Base-by-base conservation (phyloP, 768 basidiomycete genomes). In the Mycena amicta region DNA sequence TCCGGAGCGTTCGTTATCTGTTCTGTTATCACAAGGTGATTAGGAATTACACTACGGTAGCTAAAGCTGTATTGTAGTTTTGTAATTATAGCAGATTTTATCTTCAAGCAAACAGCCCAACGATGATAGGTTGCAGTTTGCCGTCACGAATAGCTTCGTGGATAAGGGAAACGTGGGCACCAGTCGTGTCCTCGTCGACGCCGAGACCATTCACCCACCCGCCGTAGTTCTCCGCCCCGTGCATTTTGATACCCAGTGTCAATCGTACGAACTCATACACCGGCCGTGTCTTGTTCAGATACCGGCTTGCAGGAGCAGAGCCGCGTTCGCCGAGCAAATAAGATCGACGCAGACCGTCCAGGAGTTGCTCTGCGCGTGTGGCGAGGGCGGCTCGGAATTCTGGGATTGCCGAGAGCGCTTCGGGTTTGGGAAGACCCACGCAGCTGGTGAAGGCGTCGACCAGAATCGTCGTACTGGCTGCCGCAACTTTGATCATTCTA, bases 241-340 rank as follows among this genome's bases (percentile, higher is more conserved):
- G 85, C 89, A 92, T 93, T 63, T 77, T 76, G 59, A 93, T 83
- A n/a, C 89, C 90, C 27, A 94, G 75, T 6, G 79, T 81, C 22
- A 82, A 58, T 30, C 93, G 80, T 4, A 95, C 83, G 61, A 86
- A 95, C 69, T 90, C 86, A 71, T 95, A 95, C 23, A 94, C 70
- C 4, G 83, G 75, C 12, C 84, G 80, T 3, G 91, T 92, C 68
- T 82, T 83, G 67, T 84, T 85, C 57, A 95, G 79, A 71, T 78
- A 85, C 11, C 67, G 66, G 60, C 85, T 83, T 2, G 93, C 92
- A 1, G 92, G 92, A 5, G 89, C 80, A 8, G 75, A 67, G 3
- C 89, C 90, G 13, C 80, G 77, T 41, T 68, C 76, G 28, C 87
- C 88, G 25, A 78, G 78, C 6, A 90, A 76, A 67, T 86, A 89